phyloP scores from a whole-genome alignment of 1,284 basidiomycete species.

The Trichosporon coremiiforme region DNA sequence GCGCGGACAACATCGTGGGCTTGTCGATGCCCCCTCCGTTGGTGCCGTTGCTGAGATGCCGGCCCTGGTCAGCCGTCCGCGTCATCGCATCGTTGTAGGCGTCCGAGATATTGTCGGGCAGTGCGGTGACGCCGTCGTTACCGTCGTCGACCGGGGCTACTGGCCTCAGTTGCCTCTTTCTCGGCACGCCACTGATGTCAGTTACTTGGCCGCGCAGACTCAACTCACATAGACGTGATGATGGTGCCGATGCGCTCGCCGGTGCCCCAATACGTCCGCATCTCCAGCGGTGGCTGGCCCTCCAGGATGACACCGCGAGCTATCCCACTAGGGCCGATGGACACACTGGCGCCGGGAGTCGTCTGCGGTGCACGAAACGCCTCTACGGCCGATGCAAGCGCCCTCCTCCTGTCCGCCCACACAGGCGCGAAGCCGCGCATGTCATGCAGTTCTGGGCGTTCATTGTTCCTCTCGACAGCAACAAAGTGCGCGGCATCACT shows the following conservation, averaged over 20 bases:
- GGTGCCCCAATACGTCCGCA: conserved; percentile 41
- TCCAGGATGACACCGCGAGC: conserved; percentile 52
- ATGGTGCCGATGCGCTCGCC: conserved; percentile 42
- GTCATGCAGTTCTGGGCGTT: conserved; percentile 31
- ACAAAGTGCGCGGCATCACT: conserved; percentile 36
- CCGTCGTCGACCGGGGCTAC: not conserved
- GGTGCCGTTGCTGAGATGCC: not conserved
- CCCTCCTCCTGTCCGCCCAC: conserved; percentile 46
- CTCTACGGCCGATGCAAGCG: conserved; percentile 39
- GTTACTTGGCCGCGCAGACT: not conserved
- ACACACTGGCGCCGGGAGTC: conserved; percentile 46
- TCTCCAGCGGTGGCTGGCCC: conserved; percentile 34
- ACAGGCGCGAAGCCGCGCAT: conserved; percentile 43
- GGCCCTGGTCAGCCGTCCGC: not conserved
- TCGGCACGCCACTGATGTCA: conserved; percentile 12
- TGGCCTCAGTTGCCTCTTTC: conserved; percentile 10
- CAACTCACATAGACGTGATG: conserved; percentile 41
- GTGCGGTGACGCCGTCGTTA: no score
- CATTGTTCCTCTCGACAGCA: conserved; percentile 36
- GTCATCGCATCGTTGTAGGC: not conserved
- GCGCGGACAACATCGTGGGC: conserved; percentile 2
- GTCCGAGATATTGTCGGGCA: conserved; percentile 20
- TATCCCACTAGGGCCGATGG: conserved; percentile 44
- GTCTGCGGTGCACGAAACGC: conserved; percentile 43
- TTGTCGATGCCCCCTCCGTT: not conserved